Evolutionary conservation across 2,329 filamentous ascomycete species (phyloP).

Genomic region (Thielaviopsis musarum): DNA sequence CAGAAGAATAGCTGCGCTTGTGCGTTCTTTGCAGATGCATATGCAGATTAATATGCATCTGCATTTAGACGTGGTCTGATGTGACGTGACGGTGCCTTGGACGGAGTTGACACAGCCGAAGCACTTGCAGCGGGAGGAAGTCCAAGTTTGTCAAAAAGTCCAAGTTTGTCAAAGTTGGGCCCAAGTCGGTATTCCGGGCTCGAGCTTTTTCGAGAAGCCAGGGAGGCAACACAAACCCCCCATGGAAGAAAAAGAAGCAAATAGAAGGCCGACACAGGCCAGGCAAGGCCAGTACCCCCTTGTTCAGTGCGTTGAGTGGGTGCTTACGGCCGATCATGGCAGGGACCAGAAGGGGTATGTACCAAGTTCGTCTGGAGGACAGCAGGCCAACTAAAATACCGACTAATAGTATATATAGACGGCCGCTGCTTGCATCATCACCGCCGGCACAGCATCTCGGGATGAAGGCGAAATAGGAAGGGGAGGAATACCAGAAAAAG

Average conservation of each 20-base stretch:
- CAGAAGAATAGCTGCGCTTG: no score
- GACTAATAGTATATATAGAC: no score
- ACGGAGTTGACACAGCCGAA: background rate
- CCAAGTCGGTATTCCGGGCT: background rate
- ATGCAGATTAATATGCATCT: background rate
- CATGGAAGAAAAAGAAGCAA: no score
- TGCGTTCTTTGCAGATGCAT: background rate
- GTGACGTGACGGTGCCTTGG: background rate
- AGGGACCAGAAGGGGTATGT: background rate
- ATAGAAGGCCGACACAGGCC: no score
- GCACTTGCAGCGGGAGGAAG: constrained; percentile 1
- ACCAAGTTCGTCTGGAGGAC: background rate
- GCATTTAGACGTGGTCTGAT: background rate
- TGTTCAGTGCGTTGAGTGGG: background rate
- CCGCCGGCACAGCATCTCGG: no score
- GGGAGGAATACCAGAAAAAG: background rate
- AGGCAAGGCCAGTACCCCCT: background rate
- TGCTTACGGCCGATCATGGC: background rate
- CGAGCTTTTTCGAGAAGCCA: background rate
- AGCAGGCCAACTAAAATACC: no score
- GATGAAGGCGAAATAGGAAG: background rate
- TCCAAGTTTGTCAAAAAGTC: background rate
- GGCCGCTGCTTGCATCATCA: no score
- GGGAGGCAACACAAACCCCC: background rate
- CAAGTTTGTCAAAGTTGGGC: background rate